Evolutionary conservation across 306 rosid genomes (phyloP).

Genomic region (Abrus precatorius): DNA sequence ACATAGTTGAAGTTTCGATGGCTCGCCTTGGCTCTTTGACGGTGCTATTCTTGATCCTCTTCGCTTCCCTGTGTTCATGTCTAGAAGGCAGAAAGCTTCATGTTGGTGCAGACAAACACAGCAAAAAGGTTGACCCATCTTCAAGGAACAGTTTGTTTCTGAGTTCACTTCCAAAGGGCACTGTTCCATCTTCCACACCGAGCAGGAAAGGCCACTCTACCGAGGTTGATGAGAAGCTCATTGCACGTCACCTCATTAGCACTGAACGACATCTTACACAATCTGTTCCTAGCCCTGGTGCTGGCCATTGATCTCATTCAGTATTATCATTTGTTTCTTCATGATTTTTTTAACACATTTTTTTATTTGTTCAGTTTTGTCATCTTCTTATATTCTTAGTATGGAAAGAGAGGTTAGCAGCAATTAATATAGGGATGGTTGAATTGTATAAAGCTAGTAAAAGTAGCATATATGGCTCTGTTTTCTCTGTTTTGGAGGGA

Average conservation of each 20-base stretch:
- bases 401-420: conserved; percentile 19
- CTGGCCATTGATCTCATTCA: conserved; percentile 63
- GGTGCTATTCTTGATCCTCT: conserved; percentile 53
- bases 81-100: conserved; percentile 65
- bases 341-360: neutral
- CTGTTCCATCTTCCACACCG: conserved; percentile 74
- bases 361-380: conserved; percentile 49
- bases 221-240: conserved; percentile 68
- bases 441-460: conserved; percentile 48
- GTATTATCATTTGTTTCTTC: neutral
- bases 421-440: conserved; percentile 7
- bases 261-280: conserved; percentile 53
- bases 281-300: conserved; percentile 94
- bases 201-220: conserved; percentile 74
- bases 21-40: conserved; percentile 52
- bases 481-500: conserved; percentile 33
- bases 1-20: conserved; percentile 46
- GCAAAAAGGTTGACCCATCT: conserved; percentile 24
- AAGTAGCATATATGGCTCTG: conserved; percentile 9
- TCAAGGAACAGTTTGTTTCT: conserved; percentile 54
- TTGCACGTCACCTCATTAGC: conserved; percentile 67
- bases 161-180: conserved; percentile 82
- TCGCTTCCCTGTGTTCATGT: conserved; percentile 49
- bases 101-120: conserved; percentile 18
- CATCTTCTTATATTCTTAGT: neutral